Base-by-base conservation (phyloP, 2,329 filamentous ascomycete genomes). In the Alternaria sp. region DNA sequence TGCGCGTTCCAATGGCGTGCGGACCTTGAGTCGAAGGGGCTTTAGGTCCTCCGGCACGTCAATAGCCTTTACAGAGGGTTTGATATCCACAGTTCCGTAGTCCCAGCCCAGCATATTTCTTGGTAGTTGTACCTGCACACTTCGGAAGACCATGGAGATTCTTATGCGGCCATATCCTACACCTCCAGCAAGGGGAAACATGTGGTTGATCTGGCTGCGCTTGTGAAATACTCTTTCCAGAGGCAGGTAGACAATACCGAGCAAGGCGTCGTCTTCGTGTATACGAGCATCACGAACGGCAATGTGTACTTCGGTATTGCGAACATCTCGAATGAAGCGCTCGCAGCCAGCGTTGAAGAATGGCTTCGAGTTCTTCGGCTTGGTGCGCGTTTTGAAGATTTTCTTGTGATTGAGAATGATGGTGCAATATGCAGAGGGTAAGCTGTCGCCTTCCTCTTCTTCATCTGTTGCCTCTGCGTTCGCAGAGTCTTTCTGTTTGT, bases 261-360 rank as follows among this genome's bases (percentile, higher is more conserved):
- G 82, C 1, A 92, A 78, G 0, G 90, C 59, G 65, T 93, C 88
- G 54, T 91, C 87, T 72, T 93, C 91, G 53, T 90, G 86, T 22
- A 91, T 82, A 5, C 90, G 84, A 20, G 86, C 82, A 71, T 93
- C 91, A 11, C 89, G 85, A 2, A 92, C 89, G 1, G 85, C 83
- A 30, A 93, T 80, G 65, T 91, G 89, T 32, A 92, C 82, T 73
- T 92, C 90, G 2, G 88, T 85, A 12, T 84, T 86, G 16, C 81
- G 82, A 85, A 90, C 92, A 72, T 93, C 88, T 12, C 86, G 82
- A 40, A 93, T 84, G 64, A 92, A 92, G 5, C 89, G 85, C 74
- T 93, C 91, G 2, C 87, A 91, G 6, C 89, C 89, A 3, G 91
- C 90, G 65, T 93, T 93, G 82, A 91, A 93, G 76, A 92, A 93